phyloP scores from a whole-genome alignment of 2,329 filamentous ascomycete genomes.

The Ophiocordyceps camponoti-saundersi region DNA sequence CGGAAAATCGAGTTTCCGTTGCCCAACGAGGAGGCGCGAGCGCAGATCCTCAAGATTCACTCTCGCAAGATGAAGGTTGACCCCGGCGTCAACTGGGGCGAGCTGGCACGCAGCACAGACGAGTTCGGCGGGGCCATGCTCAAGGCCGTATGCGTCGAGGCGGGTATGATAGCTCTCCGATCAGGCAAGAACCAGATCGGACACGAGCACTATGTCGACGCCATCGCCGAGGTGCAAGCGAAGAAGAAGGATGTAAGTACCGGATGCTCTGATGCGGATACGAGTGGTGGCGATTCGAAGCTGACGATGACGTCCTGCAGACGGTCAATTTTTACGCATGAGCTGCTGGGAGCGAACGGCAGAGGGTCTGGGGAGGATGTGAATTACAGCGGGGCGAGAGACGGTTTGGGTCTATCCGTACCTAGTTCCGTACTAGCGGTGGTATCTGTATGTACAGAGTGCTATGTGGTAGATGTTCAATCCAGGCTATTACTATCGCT shows the following conservation, averaged over 20 bases:
- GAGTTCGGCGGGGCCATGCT: constrained; percentile 96
- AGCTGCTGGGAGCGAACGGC: constrained; percentile 1
- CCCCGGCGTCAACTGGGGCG: constrained; percentile 83
- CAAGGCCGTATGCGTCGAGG: constrained; percentile 97
- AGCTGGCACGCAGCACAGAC: constrained; percentile 89
- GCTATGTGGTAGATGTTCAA: too few species aligned
- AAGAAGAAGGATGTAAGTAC: constrained; percentile 76
- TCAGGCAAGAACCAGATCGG: constrained; percentile 92
- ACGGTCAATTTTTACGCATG: constrained; percentile 41
- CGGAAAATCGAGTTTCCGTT: constrained; percentile 97
- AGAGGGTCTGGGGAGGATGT: too few species aligned
- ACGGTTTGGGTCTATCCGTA: too few species aligned
- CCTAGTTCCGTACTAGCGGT: too few species aligned
- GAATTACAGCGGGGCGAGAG: too few species aligned
- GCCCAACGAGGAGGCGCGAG: constrained; percentile 91
- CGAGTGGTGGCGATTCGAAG: neutral
- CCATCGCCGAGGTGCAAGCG: constrained; percentile 86
- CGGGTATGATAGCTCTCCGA: constrained; percentile 94
- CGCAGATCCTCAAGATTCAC: constrained; percentile 94
- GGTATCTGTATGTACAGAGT: too few species aligned
- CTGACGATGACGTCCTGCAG: constrained; percentile 11
- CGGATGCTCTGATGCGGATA: neutral
- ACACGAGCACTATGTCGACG: constrained; percentile 97
- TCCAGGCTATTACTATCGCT: too few species aligned
- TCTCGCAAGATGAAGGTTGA: constrained; percentile 97